These are phyloP conservation scores for Thuja plicata DNA, from an alignment of 83 land plant species.

Conservation along the genomic window DNA sequence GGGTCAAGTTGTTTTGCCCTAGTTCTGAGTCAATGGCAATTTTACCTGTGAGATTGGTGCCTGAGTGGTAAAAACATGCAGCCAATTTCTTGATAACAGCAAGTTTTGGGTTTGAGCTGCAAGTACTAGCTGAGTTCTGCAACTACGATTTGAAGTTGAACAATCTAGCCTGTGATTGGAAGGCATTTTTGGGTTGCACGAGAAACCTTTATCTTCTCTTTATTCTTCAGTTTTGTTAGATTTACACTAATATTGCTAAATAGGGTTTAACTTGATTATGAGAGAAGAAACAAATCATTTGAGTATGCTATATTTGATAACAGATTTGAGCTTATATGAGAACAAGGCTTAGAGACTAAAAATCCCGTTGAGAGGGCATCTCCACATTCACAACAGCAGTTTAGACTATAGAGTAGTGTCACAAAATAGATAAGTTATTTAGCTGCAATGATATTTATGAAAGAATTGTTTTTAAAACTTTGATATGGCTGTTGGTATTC, in stretches of 20 bases:
- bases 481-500: not conserved
- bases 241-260: not conserved
- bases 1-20: too few species aligned
- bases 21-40: too few species aligned
- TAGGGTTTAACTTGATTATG: not conserved
- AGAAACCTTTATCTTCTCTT: too few species aligned
- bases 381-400: not conserved
- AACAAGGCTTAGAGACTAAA: not conserved
- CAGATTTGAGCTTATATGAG: not conserved
- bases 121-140: not conserved
- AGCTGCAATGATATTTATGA: not conserved
- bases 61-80: too few species aligned
- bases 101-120: too few species aligned
- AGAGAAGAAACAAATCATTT: not conserved
- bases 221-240: not conserved
- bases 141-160: not conserved
- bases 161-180: not conserved
- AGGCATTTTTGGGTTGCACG: not conserved
- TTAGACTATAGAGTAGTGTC: not conserved
- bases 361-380: not conserved
- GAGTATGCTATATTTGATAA: not conserved
- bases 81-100: too few species aligned
- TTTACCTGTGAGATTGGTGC: too few species aligned
- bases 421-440: not conserved
- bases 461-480: not conserved